Evolutionary conservation across 208 protist species (phyloP), one percentile per base, ranked within the genome.

Genomic region (Leishmania aethiopica): DNA sequence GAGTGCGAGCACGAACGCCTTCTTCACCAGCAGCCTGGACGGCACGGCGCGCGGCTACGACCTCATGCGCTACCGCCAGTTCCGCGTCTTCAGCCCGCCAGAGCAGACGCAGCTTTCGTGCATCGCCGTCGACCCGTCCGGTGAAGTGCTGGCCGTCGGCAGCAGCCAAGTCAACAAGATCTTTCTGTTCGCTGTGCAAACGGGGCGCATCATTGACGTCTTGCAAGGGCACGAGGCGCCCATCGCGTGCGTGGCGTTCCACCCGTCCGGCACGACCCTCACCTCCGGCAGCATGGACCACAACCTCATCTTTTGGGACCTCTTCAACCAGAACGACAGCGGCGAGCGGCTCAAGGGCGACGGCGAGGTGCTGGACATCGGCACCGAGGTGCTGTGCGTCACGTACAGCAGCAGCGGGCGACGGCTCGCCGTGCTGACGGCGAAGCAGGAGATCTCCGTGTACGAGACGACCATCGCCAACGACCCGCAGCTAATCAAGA

Each of bases 11-110:
- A 97, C 94, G 5, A 97, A 97, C 83, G 95, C 96, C 66, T 93
- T 98, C 82, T 98, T 98, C 87, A 97, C 96, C 28, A 94, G 90
- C 84, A 98, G 95, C 64, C 86, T 93, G 37, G 97, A 99, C 77
- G 97, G 97, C 77, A 98, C 96, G 28, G 91, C 94, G 80, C 92
- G 97, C 47, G 96, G 92, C 42, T 98, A 95, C 80, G 97, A 99
- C 80, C 88, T 99, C 53, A 87, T 96, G 53, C 95, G 96, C 49
- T 98, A 98, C 78, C 93, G 96, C 60, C 88, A 92, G 55, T 99
- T 99, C 82, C 96, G 96, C 67, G 91, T 96, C 81, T 98, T 98
- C 81, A 91, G 77, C 17, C 82, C 93, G 19, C 93, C 92, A 25
- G 90, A 95, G 82, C 88, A 93, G 79, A 88, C 89, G 49, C 96